phyloP scores from a whole-genome alignment of 495 filamentous ascomycete species.

The Podospora australis region DNA sequence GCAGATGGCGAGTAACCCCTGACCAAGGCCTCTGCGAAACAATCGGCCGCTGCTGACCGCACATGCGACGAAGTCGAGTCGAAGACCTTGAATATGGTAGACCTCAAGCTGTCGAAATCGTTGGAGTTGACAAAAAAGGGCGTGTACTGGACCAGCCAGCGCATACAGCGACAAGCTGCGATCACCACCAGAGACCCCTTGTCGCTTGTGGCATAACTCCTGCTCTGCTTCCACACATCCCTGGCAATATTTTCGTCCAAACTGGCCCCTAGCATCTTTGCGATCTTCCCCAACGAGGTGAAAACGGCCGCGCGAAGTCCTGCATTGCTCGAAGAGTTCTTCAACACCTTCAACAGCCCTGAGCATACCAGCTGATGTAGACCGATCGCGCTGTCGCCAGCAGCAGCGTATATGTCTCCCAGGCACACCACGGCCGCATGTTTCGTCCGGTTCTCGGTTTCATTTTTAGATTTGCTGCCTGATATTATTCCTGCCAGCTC shows the following conservation, averaged over 20 bases:
- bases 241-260: slow-evolving; percentile 79
- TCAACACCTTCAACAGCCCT: slow-evolving; percentile 69
- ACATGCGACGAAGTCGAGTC: slow-evolving; percentile 70
- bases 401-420: slow-evolving; percentile 79
- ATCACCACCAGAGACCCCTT: slow-evolving; percentile 78
- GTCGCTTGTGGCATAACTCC: slow-evolving; percentile 68
- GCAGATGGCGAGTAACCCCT: slow-evolving; percentile 67
- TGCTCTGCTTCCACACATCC: slow-evolving; percentile 89
- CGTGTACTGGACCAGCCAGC: slow-evolving; percentile 62
- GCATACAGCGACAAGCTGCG: slow-evolving; percentile 73
- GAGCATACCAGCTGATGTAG: slow-evolving; percentile 68
- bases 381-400: slow-evolving; percentile 89
- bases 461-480: slow-evolving; percentile 73
- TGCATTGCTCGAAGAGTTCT: slow-evolving; percentile 70
- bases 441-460: slow-evolving; percentile 53
- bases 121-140: slow-evolving; percentile 79
- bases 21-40: slow-evolving; percentile 69
- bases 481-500: slow-evolving; percentile 73
- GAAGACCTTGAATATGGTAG: slow-evolving; percentile 72
- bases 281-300: slow-evolving; percentile 67
- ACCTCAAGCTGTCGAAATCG: slow-evolving; percentile 84
- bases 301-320: slow-evolving; percentile 82
- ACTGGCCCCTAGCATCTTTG: slow-evolving; percentile 62
- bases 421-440: slow-evolving; percentile 87
- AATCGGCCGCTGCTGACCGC: slow-evolving; percentile 81